Evolutionary conservation across 2,329 filamentous ascomycete genomes (phyloP).

Genomic region (Alternaria viburni): DNA sequence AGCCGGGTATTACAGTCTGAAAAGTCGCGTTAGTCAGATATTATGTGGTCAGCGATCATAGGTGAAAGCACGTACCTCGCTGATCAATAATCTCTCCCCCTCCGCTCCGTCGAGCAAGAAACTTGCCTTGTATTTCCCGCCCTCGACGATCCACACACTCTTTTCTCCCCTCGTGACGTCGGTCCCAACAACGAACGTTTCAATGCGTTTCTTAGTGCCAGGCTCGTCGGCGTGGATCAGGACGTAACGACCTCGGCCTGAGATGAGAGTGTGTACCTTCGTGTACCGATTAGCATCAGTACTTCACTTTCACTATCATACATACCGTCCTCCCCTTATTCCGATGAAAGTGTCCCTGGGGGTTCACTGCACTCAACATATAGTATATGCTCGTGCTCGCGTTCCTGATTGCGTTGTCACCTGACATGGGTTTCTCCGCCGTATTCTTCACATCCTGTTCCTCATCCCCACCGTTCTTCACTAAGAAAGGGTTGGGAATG

Average conservation of each 20-base stretch:
- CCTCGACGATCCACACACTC: slow-evolving; percentile 72
- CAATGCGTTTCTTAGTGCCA: slow-evolving; percentile 60
- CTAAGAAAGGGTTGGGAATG: slow-evolving; percentile 62
- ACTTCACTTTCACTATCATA: too few relatives aligned
- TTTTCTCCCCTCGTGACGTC: slow-evolving; percentile 65
- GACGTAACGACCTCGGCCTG: slow-evolving; percentile 68
- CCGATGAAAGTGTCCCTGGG: slow-evolving; percentile 67
- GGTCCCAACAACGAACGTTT: slow-evolving; percentile 68
- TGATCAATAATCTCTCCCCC: slow-evolving; percentile 65
- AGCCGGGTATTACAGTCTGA: slow-evolving; percentile 69
- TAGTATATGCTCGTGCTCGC: slow-evolving; percentile 70
- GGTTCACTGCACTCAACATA: slow-evolving; percentile 62
- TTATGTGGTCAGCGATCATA: accelerated
- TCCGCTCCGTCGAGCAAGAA: slow-evolving; percentile 59
- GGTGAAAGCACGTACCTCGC: slow-evolving; percentile 54
- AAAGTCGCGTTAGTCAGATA: neutral
- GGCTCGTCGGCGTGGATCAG: slow-evolving; percentile 64
- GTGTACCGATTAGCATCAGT: neutral
- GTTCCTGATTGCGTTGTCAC: slow-evolving; percentile 54
- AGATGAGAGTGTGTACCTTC: slow-evolving; percentile 66
- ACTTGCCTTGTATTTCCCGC: slow-evolving; percentile 70
- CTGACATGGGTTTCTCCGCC: slow-evolving; percentile 44
- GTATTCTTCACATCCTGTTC: slow-evolving; percentile 23
- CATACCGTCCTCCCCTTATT: slow-evolving; percentile 62
- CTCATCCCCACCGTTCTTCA: neutral